Conservation (phyloP, 2,329 filamentous ascomycete genomes). For the Akanthomyces muscarius region DNA sequence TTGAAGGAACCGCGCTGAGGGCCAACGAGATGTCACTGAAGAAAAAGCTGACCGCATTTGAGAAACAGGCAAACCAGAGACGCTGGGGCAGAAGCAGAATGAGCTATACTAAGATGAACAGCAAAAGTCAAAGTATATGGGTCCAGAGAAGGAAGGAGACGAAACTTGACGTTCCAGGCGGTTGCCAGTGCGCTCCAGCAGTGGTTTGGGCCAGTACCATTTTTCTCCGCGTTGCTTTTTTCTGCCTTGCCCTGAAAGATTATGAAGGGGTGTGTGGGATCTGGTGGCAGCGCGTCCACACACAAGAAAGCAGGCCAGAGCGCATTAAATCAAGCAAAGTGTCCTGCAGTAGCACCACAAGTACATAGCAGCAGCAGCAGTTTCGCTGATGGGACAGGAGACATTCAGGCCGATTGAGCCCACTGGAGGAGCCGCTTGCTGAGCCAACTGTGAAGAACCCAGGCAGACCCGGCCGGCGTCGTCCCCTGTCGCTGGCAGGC, state of each 20-base stretch:
- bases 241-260: slow-evolving; percentile 12
- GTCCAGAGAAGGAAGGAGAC: slow-evolving; percentile 12
- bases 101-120: background rate
- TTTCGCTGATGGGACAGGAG: background rate
- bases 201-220: slow-evolving; percentile 2
- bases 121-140: slow-evolving; percentile 8
- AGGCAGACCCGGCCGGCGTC: background rate
- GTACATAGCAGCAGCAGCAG: background rate
- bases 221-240: slow-evolving; percentile 18
- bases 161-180: background rate
- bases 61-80: background rate
- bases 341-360: background rate
- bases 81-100: background rate
- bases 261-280: slow-evolving; percentile 17
- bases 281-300: slow-evolving; percentile 12
- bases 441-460: background rate
- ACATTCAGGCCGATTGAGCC: background rate
- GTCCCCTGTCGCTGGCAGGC: slow-evolving; percentile 2
- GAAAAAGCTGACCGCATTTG: slow-evolving; percentile 10
- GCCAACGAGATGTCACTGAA: background rate
- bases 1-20: background rate
- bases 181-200: slow-evolving; percentile 5
- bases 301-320: background rate
- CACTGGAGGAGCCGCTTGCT: background rate
- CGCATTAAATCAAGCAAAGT: background rate